Base-by-base conservation (phyloP, 1,139 yeast species). In the Geotrichum australiense region DNA sequence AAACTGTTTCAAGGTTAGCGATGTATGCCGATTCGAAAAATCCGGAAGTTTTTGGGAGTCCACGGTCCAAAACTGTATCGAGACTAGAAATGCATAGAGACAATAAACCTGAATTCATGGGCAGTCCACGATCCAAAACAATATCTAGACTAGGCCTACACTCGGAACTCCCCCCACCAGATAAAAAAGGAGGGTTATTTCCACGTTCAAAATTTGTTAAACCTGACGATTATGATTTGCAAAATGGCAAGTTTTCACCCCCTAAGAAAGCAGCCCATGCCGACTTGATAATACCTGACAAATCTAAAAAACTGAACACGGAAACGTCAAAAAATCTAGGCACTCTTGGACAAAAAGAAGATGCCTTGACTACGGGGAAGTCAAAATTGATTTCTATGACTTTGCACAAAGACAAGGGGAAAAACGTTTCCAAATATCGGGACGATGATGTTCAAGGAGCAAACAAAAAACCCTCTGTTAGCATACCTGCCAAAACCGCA, bases 311-410 rank as follows among this genome's bases (percentile, higher is more conserved):
- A 11, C 12, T 26, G 29, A 15, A 26, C 12, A 11, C 12, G n/a
- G 12, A 26, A 5, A 7, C n/a, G n/a, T n/a, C n/a, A n/a, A n/a
- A n/a, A n/a, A n/a, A n/a, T n/a, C n/a, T n/a, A n/a, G n/a, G n/a
- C n/a, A n/a, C n/a, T n/a, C n/a, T n/a, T n/a, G n/a, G n/a, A n/a
- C n/a, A n/a, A n/a, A 26, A 26, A 26, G 29, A 26, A n/a, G 29
- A 26, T 11, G 12, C 29, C 5, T 11, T 26, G 12, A n/a, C 14
- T 5, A 19, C n/a, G 12, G 23, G 33, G 4, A 38, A 38, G 20
- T 36, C 23, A 11, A 19, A 35, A 4, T 18, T 39, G 27, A 39
- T 37, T 2, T 16, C 37, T 16, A 39, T 39, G 20, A 23, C 35
- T 2, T 19, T 39, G 8, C 19, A 30, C 4, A 39, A 39, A 27